phyloP scores from a whole-genome alignment of 2,329 filamentous ascomycete species.

The Didymella exigua region DNA sequence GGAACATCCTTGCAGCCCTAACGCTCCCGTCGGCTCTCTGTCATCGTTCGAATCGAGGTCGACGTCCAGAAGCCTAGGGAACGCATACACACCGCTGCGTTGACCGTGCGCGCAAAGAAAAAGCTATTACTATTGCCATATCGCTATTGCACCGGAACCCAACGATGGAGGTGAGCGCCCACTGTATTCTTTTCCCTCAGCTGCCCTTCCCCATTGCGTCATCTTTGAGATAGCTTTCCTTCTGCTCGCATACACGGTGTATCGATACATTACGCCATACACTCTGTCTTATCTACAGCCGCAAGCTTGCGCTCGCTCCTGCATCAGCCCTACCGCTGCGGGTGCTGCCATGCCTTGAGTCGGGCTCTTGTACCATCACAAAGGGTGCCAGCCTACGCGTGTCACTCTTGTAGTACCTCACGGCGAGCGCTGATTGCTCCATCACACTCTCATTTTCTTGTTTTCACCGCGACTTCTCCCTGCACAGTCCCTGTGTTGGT shows the following conservation, averaged over 20 bases:
- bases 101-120: conserved; percentile 19
- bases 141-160: conserved; percentile 18
- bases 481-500: conserved; percentile 11
- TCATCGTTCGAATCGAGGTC: conserved; percentile 15
- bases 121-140: conserved; percentile 17
- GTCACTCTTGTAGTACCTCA: conserved; percentile 47
- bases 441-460: conserved; percentile 2
- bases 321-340: conserved; percentile 36
- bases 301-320: conserved; percentile 14
- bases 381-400: conserved; percentile 15
- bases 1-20: conserved; percentile 18
- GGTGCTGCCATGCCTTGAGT: conserved; percentile 39
- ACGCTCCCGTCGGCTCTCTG: conserved; percentile 15
- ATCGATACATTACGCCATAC: conserved; percentile 8
- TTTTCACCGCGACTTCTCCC: conserved; percentile 18
- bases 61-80: conserved; percentile 19
- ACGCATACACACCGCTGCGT: conserved; percentile 20
- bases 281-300: background rate
- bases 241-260: conserved; percentile 4
- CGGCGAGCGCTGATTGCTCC: conserved; percentile 21
- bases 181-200: conserved; percentile 14
- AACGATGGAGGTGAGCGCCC: conserved; percentile 20
- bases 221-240: conserved; percentile 15
- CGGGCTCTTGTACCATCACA: conserved; percentile 15
- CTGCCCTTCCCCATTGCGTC: conserved; percentile 17